phyloP scores from a whole-genome alignment of 306 rosid species.

The Sindora glabra region DNA sequence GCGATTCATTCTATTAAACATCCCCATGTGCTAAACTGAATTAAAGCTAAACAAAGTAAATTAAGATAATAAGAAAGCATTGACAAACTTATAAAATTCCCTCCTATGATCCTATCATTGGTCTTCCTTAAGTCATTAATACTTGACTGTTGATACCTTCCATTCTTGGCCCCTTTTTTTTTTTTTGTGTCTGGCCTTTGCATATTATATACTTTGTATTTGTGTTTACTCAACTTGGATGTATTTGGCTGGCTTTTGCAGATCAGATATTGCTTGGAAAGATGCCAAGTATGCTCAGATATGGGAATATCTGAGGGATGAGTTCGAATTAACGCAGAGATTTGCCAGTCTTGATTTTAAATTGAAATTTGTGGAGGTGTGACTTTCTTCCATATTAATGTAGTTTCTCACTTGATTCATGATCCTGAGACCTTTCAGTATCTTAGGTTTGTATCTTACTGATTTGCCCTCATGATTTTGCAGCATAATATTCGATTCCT shows the following conservation, averaged over 20 bases:
- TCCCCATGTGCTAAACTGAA: too few species aligned
- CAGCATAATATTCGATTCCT: constrained; percentile 97
- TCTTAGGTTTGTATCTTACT: neutral
- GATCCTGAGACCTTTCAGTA: too few species aligned
- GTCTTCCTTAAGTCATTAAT: neutral
- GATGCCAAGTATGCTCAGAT: constrained; percentile 99
- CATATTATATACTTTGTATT: neutral
- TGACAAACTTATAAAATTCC: too few species aligned
- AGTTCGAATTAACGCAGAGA: constrained; percentile 90
- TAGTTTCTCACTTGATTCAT: neutral
- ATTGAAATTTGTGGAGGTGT: constrained; percentile 97
- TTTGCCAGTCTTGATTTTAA: constrained; percentile 94
- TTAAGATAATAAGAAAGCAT: too few species aligned
- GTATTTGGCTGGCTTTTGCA: constrained; percentile 24
- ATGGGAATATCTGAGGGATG: constrained; percentile 97
- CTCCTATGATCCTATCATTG: too few species aligned
- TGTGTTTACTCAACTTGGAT: neutral
- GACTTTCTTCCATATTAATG: neutral
- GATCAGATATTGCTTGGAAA: constrained; percentile 99
- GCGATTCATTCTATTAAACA: too few species aligned
- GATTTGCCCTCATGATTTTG: constrained; percentile 2
- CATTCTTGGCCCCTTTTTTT: too few species aligned
- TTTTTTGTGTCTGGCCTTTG: too few species aligned
- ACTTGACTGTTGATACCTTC: too few species aligned
- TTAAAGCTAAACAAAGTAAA: too few species aligned